phyloP scores from a whole-genome alignment of 257 asterid species.

The Eucommia ulmoides region DNA sequence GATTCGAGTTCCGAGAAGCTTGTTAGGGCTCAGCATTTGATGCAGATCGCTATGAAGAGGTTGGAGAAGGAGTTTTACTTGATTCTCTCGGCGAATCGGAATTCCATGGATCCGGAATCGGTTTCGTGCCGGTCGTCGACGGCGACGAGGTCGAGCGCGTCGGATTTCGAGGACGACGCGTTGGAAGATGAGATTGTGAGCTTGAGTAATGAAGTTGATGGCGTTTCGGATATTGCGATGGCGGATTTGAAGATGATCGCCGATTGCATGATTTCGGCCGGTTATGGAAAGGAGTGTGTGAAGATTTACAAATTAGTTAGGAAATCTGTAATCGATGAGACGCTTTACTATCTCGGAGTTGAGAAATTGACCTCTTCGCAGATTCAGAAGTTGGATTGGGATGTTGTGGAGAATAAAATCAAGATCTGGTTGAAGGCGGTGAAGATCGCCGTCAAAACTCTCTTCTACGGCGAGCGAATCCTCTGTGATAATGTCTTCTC shows the following conservation, averaged over 20 bases:
- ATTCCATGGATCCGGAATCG: conserved; percentile 45
- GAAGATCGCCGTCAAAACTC: conserved; percentile 37
- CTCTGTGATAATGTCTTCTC: conserved; percentile 62
- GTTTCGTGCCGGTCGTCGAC: conserved; percentile 22
- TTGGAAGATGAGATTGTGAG: conserved; percentile 16
- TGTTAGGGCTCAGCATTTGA: conserved; percentile 44
- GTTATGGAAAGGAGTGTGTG: conserved; percentile 60
- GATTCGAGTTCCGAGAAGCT: conserved; percentile 28
- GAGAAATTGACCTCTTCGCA: conserved; percentile 39
- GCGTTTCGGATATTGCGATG: conserved; percentile 26
- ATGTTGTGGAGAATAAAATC: conserved; percentile 33
- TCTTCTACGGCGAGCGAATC: conserved; percentile 54
- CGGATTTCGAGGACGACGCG: conserved; percentile 28
- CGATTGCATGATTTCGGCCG: conserved; percentile 56
- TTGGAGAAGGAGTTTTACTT: conserved; percentile 54
- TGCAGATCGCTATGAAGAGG: conserved; percentile 56
- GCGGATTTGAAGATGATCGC: conserved; percentile 52
- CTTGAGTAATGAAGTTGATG: conserved; percentile 10
- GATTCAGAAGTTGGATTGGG: conserved; percentile 74
- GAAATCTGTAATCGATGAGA: conserved; percentile 62
- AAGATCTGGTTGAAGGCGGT: conserved; percentile 44
- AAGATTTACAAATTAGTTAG: conserved; percentile 44
- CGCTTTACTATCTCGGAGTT: conserved; percentile 56
- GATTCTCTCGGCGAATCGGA: conserved; percentile 29
- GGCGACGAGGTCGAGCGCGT: conserved; percentile 18